These are phyloP conservation scores for Parastagonospora nodorum DNA, from an alignment of 2,329 filamentous ascomycete genomes.

Conservation along the genomic window DNA sequence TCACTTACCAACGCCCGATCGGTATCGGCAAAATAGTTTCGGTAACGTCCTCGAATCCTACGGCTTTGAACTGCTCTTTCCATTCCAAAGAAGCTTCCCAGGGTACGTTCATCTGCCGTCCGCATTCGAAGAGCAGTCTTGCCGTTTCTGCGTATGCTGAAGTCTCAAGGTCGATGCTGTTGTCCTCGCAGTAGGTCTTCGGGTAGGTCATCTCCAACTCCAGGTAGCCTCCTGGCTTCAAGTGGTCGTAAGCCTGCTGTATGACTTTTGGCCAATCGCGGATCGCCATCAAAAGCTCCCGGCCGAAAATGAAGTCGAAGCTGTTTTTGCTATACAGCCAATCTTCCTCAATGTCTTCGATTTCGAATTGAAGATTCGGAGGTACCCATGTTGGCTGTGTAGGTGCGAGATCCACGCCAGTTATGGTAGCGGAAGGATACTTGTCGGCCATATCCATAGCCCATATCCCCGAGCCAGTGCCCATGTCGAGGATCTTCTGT, in stretches of 20 bases:
- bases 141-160: constrained; percentile 8
- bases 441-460: constrained; percentile 40
- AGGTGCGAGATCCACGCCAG: constrained; percentile 32
- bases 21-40: constrained; percentile 9
- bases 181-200: constrained; percentile 9
- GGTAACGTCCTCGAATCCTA: constrained; percentile 6
- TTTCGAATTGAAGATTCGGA: constrained; percentile 47
- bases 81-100: constrained; percentile 7
- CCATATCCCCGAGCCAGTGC: constrained; percentile 48
- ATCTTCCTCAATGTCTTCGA: constrained; percentile 47
- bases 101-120: constrained; percentile 7
- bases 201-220: constrained; percentile 35
- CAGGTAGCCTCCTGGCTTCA: constrained; percentile 45
- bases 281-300: constrained; percentile 47
- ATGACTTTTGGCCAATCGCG: constrained; percentile 46
- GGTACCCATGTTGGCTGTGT: constrained; percentile 38
- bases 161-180: constrained; percentile 6
- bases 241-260: constrained; percentile 31
- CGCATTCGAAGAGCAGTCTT: constrained; percentile 8
- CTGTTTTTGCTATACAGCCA: constrained; percentile 39
- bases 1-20: constrained; percentile 6
- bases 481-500: constrained; percentile 44
- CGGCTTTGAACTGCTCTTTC: constrained; percentile 7
- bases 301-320: constrained; percentile 48
- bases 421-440: constrained; percentile 5